Evolutionary conservation across 108 stramenopile species (phyloP).

Genomic region (Skeletonema marinoi): DNA sequence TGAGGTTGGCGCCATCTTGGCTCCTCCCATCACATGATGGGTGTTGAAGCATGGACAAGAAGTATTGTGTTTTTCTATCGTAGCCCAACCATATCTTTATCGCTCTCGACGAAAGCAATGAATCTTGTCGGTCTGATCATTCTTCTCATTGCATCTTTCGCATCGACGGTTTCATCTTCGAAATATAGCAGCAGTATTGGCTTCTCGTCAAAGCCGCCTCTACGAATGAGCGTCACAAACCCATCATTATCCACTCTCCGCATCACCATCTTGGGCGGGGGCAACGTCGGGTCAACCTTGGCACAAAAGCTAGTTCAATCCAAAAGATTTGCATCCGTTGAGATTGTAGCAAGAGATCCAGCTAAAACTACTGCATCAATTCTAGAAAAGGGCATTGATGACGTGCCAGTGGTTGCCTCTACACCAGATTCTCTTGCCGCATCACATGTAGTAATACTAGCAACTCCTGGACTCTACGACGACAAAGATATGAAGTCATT

Average conservation of each 20-base stretch:
- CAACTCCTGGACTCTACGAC: slow-evolving; percentile 14
- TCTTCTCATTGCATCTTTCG: neutral
- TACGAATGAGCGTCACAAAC: neutral
- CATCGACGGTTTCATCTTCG: neutral
- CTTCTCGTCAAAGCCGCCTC: neutral
- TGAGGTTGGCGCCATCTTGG: too few relatives aligned
- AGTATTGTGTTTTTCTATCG: too few relatives aligned
- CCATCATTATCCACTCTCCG: neutral
- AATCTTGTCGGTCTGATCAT: neutral
- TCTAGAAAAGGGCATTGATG: neutral
- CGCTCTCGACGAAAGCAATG: neutral
- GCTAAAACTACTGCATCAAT: slow-evolving; percentile 16
- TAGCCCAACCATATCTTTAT: too few relatives aligned
- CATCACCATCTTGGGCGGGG: slow-evolving; percentile 31
- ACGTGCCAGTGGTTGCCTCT: slow-evolving; percentile 1
- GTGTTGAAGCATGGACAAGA: too few relatives aligned
- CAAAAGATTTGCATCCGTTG: slow-evolving; percentile 9
- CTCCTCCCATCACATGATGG: too few relatives aligned
- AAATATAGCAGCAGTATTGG: neutral
- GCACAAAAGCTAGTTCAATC: slow-evolving; percentile 10
- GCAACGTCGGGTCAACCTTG: slow-evolving; percentile 26
- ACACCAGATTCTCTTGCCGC: neutral
- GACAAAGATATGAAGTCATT: slow-evolving; percentile 28
- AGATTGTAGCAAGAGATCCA: slow-evolving; percentile 32
- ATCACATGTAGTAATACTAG: slow-evolving; percentile 20